phyloP scores from a whole-genome alignment of 2,329 filamentous ascomycete species.

The Fusarium metavorans region DNA sequence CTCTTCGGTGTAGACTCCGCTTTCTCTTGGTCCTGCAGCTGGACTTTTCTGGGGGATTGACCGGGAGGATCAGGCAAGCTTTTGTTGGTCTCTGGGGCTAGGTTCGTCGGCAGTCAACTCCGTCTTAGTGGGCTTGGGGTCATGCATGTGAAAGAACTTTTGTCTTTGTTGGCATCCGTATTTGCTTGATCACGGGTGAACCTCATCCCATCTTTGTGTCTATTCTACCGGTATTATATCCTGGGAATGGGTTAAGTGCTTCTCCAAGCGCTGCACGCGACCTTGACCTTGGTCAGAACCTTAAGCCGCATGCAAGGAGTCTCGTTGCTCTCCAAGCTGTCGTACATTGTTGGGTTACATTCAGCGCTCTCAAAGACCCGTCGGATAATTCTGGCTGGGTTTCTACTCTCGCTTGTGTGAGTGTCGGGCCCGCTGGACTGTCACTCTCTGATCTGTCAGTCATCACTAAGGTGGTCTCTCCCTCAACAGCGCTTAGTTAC shows the following conservation, averaged over 20 bases:
- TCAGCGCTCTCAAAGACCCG: neutral
- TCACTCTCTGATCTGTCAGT: neutral
- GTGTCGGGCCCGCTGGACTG: neutral
- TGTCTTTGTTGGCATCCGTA: neutral
- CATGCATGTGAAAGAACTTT: neutral
- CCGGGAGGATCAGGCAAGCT: neutral
- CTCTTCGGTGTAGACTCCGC: conserved; percentile 9
- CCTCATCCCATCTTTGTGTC: neutral
- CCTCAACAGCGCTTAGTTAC: neutral
- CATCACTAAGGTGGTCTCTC: neutral
- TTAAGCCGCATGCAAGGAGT: neutral
- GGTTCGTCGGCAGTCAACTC: neutral
- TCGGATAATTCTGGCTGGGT: neutral
- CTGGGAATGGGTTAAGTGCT: neutral
- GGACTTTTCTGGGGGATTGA: neutral
- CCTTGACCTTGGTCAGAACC: neutral
- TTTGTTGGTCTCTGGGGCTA: neutral
- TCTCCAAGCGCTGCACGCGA: neutral
- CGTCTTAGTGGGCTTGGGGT: conserved; percentile 1
- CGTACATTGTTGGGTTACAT: neutral
- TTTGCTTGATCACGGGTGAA: neutral
- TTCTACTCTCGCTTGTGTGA: neutral
- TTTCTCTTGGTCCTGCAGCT: neutral
- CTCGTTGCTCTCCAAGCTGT: neutral
- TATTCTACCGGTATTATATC: neutral